phyloP scores from a whole-genome alignment of 768 basidiomycete species.

The Strobilomyces echinocephalus region DNA sequence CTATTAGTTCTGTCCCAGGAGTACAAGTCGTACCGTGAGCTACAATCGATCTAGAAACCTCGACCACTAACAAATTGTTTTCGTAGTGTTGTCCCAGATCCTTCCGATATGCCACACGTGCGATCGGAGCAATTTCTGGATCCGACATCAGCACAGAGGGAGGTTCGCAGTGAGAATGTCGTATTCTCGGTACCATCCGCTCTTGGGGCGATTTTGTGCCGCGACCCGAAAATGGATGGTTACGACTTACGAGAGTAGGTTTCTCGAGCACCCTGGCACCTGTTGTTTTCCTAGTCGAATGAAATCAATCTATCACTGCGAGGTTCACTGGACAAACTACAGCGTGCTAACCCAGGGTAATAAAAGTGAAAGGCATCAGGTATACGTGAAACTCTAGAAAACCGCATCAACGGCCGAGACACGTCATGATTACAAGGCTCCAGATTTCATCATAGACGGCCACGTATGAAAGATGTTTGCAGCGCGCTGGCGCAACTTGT shows the following conservation, averaged over 20 bases:
- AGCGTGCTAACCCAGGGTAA: background rate
- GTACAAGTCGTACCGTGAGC: slow-evolving; percentile 28
- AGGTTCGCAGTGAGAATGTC: slow-evolving; percentile 54
- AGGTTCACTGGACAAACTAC: background rate
- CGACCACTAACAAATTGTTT: background rate
- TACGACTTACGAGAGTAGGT: too few relatives aligned
- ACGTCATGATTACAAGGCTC: background rate
- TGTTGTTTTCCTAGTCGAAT: background rate
- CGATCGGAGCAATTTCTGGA: slow-evolving; percentile 83
- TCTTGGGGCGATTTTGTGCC: too few relatives aligned
- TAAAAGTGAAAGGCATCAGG: background rate
- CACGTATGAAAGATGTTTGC: slow-evolving; percentile 11
- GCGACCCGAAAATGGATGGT: too few relatives aligned
- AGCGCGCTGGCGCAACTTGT: slow-evolving; percentile 25
- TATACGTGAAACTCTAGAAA: background rate
- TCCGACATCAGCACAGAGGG: slow-evolving; percentile 66
- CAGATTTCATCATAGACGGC: slow-evolving; percentile 4
- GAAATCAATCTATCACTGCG: slow-evolving; percentile 2
- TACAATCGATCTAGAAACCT: background rate
- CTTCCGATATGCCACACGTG: slow-evolving; percentile 76
- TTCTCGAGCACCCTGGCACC: background rate
- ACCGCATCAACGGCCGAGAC: background rate
- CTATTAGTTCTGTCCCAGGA: slow-evolving; percentile 15
- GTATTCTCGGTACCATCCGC: too few relatives aligned
- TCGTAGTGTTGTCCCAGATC: slow-evolving; percentile 63